Conservation (phyloP, 441 rosid genomes). For the Metrosideros polymorpha region DNA sequence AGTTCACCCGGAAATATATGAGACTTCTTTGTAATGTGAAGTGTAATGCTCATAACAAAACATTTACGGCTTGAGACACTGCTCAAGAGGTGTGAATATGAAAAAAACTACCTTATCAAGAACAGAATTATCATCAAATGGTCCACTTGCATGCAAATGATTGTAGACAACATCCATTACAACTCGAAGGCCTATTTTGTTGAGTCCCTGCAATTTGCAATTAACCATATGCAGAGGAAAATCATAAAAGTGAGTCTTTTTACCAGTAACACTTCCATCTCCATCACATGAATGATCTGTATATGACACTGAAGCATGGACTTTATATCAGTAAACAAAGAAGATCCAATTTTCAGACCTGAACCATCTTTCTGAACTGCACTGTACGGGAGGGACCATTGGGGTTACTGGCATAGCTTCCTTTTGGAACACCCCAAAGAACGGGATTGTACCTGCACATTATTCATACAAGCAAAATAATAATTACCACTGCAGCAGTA, state of each 20-base stretch:
- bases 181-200: conserved; percentile 54
- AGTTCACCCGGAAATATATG: not conserved
- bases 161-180: conserved; percentile 95
- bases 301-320: not conserved
- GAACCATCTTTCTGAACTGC: conserved; percentile 95
- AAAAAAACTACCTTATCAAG: conserved; percentile 76
- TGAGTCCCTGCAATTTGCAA: conserved; percentile 52
- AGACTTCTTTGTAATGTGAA: not conserved
- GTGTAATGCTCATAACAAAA: conserved; percentile 1
- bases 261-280: not conserved
- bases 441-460: conserved; percentile 81
- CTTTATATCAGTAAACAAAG: not conserved
- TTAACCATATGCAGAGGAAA: not conserved
- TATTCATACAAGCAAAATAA: conserved; percentile 12
- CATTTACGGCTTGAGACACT: not conserved
- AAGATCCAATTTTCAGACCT: conserved; percentile 35
- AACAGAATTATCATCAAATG: conserved; percentile 68
- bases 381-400: conserved; percentile 61
- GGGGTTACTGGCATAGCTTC: conserved; percentile 91
- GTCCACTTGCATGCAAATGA: conserved; percentile 90
- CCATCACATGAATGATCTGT: not conserved
- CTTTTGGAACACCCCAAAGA: conserved; percentile 97
- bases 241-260: not conserved
- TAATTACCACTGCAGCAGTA: not conserved
- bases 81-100: not conserved